These are phyloP conservation scores for Microdochium trichocladiopsis DNA, from an alignment of 2,329 filamentous ascomycete species.

Conservation along the genomic window DNA sequence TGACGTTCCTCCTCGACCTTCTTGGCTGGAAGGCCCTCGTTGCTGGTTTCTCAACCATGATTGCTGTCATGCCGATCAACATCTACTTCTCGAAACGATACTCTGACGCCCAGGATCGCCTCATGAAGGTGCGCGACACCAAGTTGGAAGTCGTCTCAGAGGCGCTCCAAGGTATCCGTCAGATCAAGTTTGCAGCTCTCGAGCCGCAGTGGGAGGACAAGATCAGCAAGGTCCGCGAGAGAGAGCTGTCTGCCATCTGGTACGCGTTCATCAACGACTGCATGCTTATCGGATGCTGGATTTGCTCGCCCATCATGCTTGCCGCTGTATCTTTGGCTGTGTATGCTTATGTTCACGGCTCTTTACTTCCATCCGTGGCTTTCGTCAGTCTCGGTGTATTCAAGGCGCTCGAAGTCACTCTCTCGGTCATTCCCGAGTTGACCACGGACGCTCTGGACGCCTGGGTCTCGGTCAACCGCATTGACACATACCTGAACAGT, in stretches of 20 bases:
- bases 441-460: slow-evolving; percentile 66
- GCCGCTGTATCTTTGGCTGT: slow-evolving; percentile 63
- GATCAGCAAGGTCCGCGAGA: slow-evolving; percentile 56
- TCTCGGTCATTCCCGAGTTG: slow-evolving; percentile 67
- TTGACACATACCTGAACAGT: slow-evolving; percentile 63
- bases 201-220: slow-evolving; percentile 69
- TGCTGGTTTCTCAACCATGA: slow-evolving; percentile 58
- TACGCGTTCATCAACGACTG: slow-evolving; percentile 58
- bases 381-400: slow-evolving; percentile 76
- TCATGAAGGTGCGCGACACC: slow-evolving; percentile 71
- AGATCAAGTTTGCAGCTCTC: slow-evolving; percentile 78
- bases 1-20: slow-evolving; percentile 58
- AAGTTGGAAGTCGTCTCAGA: slow-evolving; percentile 74
- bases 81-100: slow-evolving; percentile 60
- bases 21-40: slow-evolving; percentile 66
- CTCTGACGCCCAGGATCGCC: slow-evolving; percentile 53
- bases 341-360: slow-evolving; percentile 58
- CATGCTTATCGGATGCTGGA: slow-evolving; percentile 60
- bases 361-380: slow-evolving; percentile 63
- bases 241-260: slow-evolving; percentile 62
- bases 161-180: slow-evolving; percentile 69
- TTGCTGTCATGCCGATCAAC: slow-evolving; percentile 61
- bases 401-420: slow-evolving; percentile 62
- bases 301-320: slow-evolving; percentile 66
- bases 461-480: slow-evolving; percentile 63